These are phyloP conservation scores for Skeletonema grethae DNA, from an alignment of 108 stramenopile genomes.

Conservation along the genomic window DNA sequence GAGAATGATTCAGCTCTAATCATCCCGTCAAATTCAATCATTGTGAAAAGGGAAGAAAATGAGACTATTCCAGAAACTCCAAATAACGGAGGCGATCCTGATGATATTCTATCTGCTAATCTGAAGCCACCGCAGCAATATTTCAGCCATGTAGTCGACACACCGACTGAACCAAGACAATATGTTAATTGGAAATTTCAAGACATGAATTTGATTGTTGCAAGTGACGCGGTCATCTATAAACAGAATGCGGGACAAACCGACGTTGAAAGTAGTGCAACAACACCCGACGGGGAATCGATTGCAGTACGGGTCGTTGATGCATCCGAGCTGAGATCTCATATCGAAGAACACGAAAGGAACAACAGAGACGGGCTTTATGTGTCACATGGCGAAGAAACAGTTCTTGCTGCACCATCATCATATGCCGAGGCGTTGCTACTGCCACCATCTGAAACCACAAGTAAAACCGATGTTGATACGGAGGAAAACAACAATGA, in stretches of 20 bases:
- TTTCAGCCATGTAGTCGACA: constrained; percentile 32
- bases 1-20: constrained; percentile 2
- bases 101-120: constrained; percentile 21
- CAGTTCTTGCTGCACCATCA: neutral
- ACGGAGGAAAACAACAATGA: neutral
- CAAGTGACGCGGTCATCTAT: constrained; percentile 71
- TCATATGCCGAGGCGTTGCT: constrained; percentile 24
- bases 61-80: neutral
- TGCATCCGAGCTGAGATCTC: constrained; percentile 7
- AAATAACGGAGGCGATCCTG: constrained; percentile 9
- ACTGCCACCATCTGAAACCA: constrained; percentile 9
- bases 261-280: neutral
- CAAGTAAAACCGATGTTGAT: neutral
- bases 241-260: constrained; percentile 7
- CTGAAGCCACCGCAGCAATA: constrained; percentile 52
- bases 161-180: constrained; percentile 54
- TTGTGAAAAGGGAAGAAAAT: neutral
- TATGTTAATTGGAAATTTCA: constrained; percentile 79
- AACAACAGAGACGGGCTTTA: neutral
- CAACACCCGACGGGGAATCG: neutral
- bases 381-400: constrained; percentile 8
- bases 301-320: constrained; percentile 13
- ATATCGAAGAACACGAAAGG: constrained; percentile 10
- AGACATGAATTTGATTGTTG: constrained; percentile 74
- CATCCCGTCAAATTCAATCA: constrained; percentile 6